Conservation (phyloP, 768 basidiomycete genomes). For the Strobilomyces dryophilus region DNA sequence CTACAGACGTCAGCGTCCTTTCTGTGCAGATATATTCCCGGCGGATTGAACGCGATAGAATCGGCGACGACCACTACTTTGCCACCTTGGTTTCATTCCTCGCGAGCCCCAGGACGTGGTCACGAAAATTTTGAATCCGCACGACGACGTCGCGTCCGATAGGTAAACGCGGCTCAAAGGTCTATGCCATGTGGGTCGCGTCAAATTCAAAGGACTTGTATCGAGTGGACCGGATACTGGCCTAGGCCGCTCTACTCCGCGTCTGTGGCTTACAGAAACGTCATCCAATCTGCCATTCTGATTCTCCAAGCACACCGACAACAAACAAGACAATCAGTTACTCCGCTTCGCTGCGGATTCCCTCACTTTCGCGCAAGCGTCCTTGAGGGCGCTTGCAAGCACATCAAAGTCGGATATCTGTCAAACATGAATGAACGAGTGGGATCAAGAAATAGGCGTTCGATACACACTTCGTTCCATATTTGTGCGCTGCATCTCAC, state of each 20-base stretch:
- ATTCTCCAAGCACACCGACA: neutral
- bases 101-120: too few species aligned
- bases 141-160: too few species aligned
- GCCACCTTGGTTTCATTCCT: too few species aligned
- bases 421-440: neutral
- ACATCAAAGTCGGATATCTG: conserved; percentile 33
- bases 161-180: too few species aligned
- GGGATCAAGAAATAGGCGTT: neutral
- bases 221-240: too few species aligned
- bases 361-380: conserved; percentile 18
- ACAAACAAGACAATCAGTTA: neutral
- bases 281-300: neutral
- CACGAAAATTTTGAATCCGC: too few species aligned
- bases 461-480: conserved; percentile 29
- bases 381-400: conserved; percentile 25
- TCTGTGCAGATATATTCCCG: too few species aligned
- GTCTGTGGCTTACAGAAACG: neutral
- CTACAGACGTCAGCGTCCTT: too few species aligned
- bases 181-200: too few species aligned
- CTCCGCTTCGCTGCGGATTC: conserved; percentile 1
- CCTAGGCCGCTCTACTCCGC: neutral
- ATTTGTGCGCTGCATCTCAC: conserved; percentile 28
- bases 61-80: too few species aligned
- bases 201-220: too few species aligned
- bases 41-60: too few species aligned